A percentile compares a stretch with the other conserved stretches of the same genome.
Evolutionary conservation across 768 basidiomycete species (phyloP).

Genomic region (Hericium rajendrae): DNA sequence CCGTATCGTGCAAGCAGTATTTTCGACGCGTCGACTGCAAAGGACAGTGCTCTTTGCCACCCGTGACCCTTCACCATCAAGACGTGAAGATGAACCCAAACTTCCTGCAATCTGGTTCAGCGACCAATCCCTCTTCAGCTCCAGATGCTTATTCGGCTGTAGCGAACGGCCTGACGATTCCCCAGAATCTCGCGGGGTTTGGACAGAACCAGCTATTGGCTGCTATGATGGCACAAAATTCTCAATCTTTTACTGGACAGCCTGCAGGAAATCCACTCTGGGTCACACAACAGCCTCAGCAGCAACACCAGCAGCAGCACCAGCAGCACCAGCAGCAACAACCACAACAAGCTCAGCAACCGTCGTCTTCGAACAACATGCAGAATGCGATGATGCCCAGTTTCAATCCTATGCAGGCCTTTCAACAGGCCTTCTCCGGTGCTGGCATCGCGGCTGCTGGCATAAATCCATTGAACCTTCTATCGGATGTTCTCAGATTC

Average conservation of each 20-base stretch:
- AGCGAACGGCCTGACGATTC: not conserved
- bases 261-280: not conserved
- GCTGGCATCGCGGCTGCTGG: not conserved
- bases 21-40: no score
- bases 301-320: not conserved
- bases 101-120: no score
- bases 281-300: not conserved
- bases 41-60: no score
- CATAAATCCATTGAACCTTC: not conserved
- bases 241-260: not conserved
- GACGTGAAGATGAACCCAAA: no score
- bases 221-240: not conserved
- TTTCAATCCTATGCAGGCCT: not conserved
- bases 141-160: not conserved
- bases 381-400: not conserved
- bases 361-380: not conserved
- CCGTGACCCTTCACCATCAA: no score
- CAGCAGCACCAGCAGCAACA: not conserved
- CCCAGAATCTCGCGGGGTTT: not conserved
- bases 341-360: not conserved
- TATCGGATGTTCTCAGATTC: conserved; percentile 19
- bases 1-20: no score
- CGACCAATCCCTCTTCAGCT: not conserved
- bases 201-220: not conserved
- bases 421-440: not conserved